These are phyloP conservation scores for Euphorbia pulcherrima DNA, from an alignment of 345 rosid genomes.

Conservation along the genomic window DNA sequence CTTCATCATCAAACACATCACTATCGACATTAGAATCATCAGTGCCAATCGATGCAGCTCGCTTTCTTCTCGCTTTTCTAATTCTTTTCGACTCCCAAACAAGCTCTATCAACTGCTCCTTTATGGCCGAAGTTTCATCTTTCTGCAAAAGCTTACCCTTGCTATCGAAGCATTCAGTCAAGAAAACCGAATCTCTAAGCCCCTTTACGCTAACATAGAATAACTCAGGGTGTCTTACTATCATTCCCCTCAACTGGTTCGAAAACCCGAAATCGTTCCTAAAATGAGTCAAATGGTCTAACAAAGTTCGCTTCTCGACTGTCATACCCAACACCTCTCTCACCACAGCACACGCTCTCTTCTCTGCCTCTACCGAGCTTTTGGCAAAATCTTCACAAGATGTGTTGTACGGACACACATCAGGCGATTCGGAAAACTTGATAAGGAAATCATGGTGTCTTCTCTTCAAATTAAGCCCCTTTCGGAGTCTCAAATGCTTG, in stretches of 20 bases:
- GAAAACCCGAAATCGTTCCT: slow-evolving; percentile 74
- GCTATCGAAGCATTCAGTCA: slow-evolving; percentile 64
- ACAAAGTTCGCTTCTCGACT: slow-evolving; percentile 66
- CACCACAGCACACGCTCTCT: slow-evolving; percentile 69
- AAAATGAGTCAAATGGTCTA: slow-evolving; percentile 85
- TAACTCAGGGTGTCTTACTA: slow-evolving; percentile 76
- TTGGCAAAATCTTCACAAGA: slow-evolving; percentile 38
- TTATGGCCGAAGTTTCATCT: slow-evolving; percentile 47
- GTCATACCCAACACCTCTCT: slow-evolving; percentile 70
- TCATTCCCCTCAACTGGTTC: slow-evolving; percentile 66
- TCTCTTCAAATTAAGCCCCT: slow-evolving; percentile 72
- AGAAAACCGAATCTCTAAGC: slow-evolving; percentile 63
- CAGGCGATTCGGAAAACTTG: slow-evolving; percentile 57
- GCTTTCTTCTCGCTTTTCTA: slow-evolving; percentile 55
- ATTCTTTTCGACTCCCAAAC: slow-evolving; percentile 61
- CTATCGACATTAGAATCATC: slow-evolving; percentile 3
- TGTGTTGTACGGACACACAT: slow-evolving; percentile 64
- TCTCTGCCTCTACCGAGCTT: slow-evolving; percentile 69
- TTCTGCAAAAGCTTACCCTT: slow-evolving; percentile 59
- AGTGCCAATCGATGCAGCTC: slow-evolving; percentile 9
- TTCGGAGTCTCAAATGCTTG: slow-evolving; percentile 66
- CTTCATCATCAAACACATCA: slow-evolving; percentile 20
- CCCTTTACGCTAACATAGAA: slow-evolving; percentile 85
- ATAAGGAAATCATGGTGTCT: slow-evolving; percentile 53
- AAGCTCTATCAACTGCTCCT: slow-evolving; percentile 55